Evolutionary conservation across 306 rosid genomes (phyloP), one percentile per base, ranked within the genome.

Genomic region (Trifolium fragiferum): DNA sequence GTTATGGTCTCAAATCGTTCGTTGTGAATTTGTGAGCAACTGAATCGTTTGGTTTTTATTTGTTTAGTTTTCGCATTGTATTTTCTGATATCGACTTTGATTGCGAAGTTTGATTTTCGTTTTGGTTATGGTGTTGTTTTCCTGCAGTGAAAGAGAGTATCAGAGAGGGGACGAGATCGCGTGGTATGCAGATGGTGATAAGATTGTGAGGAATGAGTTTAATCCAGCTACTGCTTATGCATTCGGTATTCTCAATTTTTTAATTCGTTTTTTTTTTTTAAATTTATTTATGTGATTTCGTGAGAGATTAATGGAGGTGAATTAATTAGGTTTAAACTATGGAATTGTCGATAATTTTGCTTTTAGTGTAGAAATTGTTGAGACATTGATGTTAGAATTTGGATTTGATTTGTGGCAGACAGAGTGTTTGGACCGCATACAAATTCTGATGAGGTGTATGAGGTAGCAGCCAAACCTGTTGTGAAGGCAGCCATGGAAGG

Each of bases 401-500:
- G 27, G 32, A 71, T 44, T 78, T 83, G 81, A 73, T 68, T 65
- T 80, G 85, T 78, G 77, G 93, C 97, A 92, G 99, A 95, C 82
- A 87, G 83, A 82, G 99, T 95, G 75, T 95, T 92, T 79, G 99
- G 99, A 75, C 93, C 83, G 18, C 89, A 92, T 61, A 85, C 96
- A 30, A 54, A 21, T 79, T 77, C 99, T 3, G 93, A 81, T 11
- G 93, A 92, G 70, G 99, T 95, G 70, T 95, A 95, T 69, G 99
- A 95, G 49, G 93, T 92, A 35, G 99, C 99, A 35, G 98, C 97
- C 16, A 90, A 84, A 78, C 99, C 99, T 59, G 97, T 95, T 0
- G 98, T 95, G 73, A 92, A 84, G 83, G 84, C 97, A 75, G 92
- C 99, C 51, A 95, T 95, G 99, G 99, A 95, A 77, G 99, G 99